A percentile compares a stretch with the other conserved stretches of the same genome.
These are phyloP conservation scores for Solanum sejunctum DNA, from an alignment of 257 asterid genomes.

Conservation along the genomic window DNA sequence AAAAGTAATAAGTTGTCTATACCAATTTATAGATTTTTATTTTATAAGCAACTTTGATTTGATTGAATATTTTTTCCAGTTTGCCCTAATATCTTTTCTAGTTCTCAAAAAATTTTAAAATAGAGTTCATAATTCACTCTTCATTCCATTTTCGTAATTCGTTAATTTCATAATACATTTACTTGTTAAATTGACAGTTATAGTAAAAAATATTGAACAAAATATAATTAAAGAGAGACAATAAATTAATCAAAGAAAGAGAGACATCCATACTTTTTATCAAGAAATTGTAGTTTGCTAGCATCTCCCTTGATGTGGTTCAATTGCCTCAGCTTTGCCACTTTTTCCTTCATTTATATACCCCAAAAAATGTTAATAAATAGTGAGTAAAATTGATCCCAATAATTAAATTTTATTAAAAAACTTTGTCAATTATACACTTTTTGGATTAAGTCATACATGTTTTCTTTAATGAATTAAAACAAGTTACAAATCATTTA, in stretches of 20 bases:
- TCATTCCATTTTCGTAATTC: neutral
- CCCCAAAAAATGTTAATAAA: neutral
- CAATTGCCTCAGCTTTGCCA: slow-evolving; percentile 33
- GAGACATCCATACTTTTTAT: neutral
- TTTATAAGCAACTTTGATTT: neutral
- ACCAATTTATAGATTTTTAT: neutral
- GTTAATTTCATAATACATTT: neutral
- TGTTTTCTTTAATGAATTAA: too few species aligned
- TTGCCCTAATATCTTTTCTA: neutral
- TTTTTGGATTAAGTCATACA: neutral
- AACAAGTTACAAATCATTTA: too few species aligned
- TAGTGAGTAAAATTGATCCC: neutral
- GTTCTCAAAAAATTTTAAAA: neutral
- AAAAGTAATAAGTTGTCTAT: neutral
- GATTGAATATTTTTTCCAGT: neutral
- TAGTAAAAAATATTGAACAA: neutral
- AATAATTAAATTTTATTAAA: neutral
- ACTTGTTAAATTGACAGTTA: neutral
- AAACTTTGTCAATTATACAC: neutral
- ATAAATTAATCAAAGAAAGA: neutral
- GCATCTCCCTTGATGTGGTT: slow-evolving; percentile 23
- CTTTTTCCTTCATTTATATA: slow-evolving; percentile 23
- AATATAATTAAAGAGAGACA: neutral
- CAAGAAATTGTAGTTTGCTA: slow-evolving; percentile 33
- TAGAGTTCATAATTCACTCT: neutral